Evolutionary conservation across 495 filamentous ascomycete species (phyloP), one percentile per base, ranked within the genome.

Genomic region (Penicillium steckii): DNA sequence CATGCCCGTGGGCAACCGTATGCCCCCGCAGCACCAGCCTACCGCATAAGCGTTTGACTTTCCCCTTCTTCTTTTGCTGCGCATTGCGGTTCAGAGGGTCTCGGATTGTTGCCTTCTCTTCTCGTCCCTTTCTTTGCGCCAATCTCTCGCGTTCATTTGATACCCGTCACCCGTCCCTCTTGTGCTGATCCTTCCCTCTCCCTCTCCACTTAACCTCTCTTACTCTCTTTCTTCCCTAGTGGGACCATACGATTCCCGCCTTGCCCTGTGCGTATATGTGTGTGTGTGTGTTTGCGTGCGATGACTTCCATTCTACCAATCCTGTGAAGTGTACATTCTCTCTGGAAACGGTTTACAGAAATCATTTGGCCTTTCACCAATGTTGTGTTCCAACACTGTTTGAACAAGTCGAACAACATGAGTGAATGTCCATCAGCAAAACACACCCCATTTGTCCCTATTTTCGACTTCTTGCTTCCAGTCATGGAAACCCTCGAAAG

Each of bases 11-110:
- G 73, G 76, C 59, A 70, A 67, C 54, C 71, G 74, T 54, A 83
- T 83, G 79, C 76, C 79, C 27, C 68, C 75, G 22, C 77, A 80
- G 61, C 78, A 80, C 58, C 76, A 77, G 58, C 73, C 74, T 48
- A 76, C 73, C 56, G 75, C 72, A 47, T 72, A 76, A 59, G 38
- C 17, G 9, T 9, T 22, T 21, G 12, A 15, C 78, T 76, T 37
- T 38, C 29, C 29, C 15, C 8, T 38, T 55, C 62, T 85, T 51
- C 84, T 87, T 50, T 87, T 46, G n/a, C 37, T 52, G 50, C 52
- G 49, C 45, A 33, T 42, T 30, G 52, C 23, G 54, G 44, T 33
- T 33, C 50, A 49, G 26, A 47, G 84, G 47, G 83, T 79, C 8
- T 74, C 78, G 53, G 86, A 79, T 50, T 38, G 79, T 72, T 57